These are phyloP conservation scores for Globisporangium acanthophoron DNA, from an alignment of 352 stramenopile genomes.

Conservation along the genomic window DNA sequence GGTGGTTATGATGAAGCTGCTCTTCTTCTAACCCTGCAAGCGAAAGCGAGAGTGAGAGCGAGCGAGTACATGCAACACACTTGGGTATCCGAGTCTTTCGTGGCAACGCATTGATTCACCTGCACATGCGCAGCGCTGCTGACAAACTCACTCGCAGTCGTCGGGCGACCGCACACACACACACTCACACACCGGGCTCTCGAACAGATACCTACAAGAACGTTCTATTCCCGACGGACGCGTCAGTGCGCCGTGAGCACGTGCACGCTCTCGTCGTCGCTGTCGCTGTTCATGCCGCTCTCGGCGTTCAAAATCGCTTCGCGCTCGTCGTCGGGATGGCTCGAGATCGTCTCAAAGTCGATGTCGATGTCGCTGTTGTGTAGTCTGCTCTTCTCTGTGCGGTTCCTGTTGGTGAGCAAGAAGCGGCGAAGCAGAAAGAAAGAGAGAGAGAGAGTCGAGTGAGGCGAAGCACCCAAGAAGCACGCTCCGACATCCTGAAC, in stretches of 20 bases:
- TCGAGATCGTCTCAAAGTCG: slow-evolving; percentile 44
- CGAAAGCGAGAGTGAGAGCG: neutral
- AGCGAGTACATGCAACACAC: neutral
- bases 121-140: neutral
- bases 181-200: neutral
- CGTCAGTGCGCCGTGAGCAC: slow-evolving; percentile 12
- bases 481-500: neutral
- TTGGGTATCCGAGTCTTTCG: neutral
- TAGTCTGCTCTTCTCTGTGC: slow-evolving; percentile 34
- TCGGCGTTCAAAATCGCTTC: slow-evolving; percentile 51
- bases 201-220: neutral
- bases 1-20: slow-evolving; percentile 80
- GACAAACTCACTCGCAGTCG: neutral
- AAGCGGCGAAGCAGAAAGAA: neutral
- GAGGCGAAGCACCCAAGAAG: neutral
- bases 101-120: neutral
- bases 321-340: slow-evolving; percentile 32
- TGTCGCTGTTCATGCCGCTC: slow-evolving; percentile 30
- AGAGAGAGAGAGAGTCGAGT: neutral
- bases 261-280: slow-evolving; percentile 19
- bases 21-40: slow-evolving; percentile 66
- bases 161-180: neutral
- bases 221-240: neutral
- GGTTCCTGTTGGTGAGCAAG: slow-evolving; percentile 29
- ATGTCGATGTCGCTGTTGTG: slow-evolving; percentile 66